These are phyloP conservation scores for Globisporangium nodosum DNA, from an alignment of 352 stramenopile species.

Conservation along the genomic window DNA sequence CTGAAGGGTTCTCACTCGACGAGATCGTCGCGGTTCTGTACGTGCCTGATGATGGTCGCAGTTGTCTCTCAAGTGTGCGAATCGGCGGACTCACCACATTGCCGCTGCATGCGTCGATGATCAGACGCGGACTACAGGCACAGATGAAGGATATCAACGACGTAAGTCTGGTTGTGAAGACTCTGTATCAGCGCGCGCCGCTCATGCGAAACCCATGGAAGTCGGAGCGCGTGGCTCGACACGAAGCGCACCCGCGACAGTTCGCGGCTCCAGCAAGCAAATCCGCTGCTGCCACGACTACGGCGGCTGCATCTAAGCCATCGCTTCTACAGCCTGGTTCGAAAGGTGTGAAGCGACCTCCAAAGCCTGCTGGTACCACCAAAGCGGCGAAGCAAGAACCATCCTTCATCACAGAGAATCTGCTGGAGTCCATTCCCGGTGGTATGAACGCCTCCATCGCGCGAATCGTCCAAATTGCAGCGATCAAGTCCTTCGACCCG, in stretches of 20 bases:
- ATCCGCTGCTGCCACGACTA: no score
- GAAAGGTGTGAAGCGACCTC: neutral
- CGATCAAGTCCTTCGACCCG: slow-evolving; percentile 42
- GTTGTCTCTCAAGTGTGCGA: neutral
- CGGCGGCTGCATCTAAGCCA: neutral
- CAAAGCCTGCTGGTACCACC: neutral
- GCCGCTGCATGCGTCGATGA: slow-evolving; percentile 1
- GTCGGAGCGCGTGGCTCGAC: slow-evolving; percentile 27
- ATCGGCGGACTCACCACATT: neutral
- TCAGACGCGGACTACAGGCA: slow-evolving; percentile 45
- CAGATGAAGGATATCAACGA: slow-evolving; percentile 39
- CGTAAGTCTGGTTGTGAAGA: slow-evolving; percentile 26
- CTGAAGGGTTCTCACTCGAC: slow-evolving; percentile 38
- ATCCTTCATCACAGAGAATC: slow-evolving; percentile 32
- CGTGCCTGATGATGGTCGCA: neutral
- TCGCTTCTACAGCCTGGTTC: neutral
- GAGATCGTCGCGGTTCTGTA: slow-evolving; percentile 59
- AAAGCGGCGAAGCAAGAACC: neutral
- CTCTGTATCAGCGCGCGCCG: slow-evolving; percentile 34
- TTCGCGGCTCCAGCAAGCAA: neutral
- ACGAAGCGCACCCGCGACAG: slow-evolving; percentile 6
- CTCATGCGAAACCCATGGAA: slow-evolving; percentile 56
- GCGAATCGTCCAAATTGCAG: slow-evolving; percentile 39
- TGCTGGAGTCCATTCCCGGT: slow-evolving; percentile 47
- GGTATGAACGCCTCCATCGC: slow-evolving; percentile 43